These are phyloP conservation scores for Pseudoturritis turrita DNA, from an alignment of 345 rosid species.

Conservation along the genomic window DNA sequence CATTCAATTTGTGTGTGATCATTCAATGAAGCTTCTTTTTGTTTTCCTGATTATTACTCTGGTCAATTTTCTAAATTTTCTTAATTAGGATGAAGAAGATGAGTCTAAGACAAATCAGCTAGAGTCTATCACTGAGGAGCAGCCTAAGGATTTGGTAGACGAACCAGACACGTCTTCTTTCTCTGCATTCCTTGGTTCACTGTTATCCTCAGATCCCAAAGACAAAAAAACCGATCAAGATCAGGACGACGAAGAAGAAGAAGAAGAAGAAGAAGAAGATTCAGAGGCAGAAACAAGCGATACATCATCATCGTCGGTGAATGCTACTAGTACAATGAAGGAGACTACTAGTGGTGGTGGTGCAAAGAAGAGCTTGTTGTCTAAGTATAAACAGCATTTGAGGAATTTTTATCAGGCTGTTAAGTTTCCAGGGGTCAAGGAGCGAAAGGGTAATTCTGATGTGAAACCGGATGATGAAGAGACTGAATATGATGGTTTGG, in stretches of 20 bases:
- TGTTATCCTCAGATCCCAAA: slow-evolving; percentile 47
- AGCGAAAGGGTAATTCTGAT: slow-evolving; percentile 41
- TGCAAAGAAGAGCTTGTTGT: slow-evolving; percentile 57
- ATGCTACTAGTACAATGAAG: slow-evolving; percentile 38
- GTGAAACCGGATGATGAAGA: slow-evolving; percentile 34
- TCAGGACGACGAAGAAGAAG: slow-evolving; percentile 39
- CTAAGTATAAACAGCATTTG: slow-evolving; percentile 70
- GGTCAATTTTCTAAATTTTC: neutral
- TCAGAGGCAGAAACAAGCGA: slow-evolving; percentile 38
- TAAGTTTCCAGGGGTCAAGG: slow-evolving; percentile 47
- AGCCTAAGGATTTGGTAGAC: slow-evolving; percentile 38
- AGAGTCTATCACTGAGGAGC: slow-evolving; percentile 47
- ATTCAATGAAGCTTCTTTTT: neutral
- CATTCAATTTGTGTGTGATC: slow-evolving; percentile 3
- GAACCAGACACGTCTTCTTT: slow-evolving; percentile 97
- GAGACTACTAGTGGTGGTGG: slow-evolving; percentile 37
- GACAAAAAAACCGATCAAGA: slow-evolving; percentile 36
- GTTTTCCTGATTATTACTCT: neutral
- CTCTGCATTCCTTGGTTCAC: slow-evolving; percentile 81
- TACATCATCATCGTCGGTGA: slow-evolving; percentile 34
- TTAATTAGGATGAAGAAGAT: slow-evolving; percentile 46
- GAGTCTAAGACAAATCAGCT: slow-evolving; percentile 44
- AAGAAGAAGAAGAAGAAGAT: slow-evolving; percentile 43
- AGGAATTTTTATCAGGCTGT: slow-evolving; percentile 52
- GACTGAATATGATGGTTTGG: slow-evolving; percentile 48